Evolutionary conservation across 805 yeast genomes (phyloP), one percentile per base, ranked within the genome.

Genomic region (Candida schatavii): DNA sequence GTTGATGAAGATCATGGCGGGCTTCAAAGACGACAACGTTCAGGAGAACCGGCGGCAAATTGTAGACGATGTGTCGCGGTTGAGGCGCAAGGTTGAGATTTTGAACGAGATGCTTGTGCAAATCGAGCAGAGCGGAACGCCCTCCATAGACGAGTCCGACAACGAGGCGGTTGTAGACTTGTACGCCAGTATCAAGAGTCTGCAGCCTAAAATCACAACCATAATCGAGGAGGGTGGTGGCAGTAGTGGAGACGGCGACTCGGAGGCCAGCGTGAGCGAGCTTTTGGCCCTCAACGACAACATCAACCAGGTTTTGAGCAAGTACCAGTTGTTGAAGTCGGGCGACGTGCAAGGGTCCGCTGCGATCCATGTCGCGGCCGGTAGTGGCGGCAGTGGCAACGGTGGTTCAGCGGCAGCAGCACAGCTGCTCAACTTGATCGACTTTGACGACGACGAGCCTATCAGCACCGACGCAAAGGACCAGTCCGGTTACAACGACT

Each of bases 1-100:
- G 52, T 75, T 93, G 62, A 93, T 93, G 99, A 89, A 91, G 61
- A 81, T 93, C 51, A 89, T 93, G 97, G 96, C 98, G 4, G 99
- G 99, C 4, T 93, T 88, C 71, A 86, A 86, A 61, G 88, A 86
- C 55, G 96, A 89, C 59, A 79, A 81, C 46, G 69, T 76, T 15
- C 78, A 80, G 41, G 86, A 83, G 53, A 85, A 88, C 49, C 81
- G 80, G 56, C 87, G 85, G 43, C 80, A 85, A 52, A 84, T 90
- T 26, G 81, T 83, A 26, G 88, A 85, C 48, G 98, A 93, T 56
- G 72, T 93, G 40, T 88, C 85, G 37, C 83, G 86, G 59, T 74
- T 93, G 54, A 83, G 80, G 52, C 77, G 96, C 43, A 93, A 93
- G 65, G 86, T 88, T 11, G 95, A 87, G 49, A 72, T 93, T 34